Evolutionary conservation across 768 basidiomycete species (phyloP).

Genomic region (Suillus variegatus): DNA sequence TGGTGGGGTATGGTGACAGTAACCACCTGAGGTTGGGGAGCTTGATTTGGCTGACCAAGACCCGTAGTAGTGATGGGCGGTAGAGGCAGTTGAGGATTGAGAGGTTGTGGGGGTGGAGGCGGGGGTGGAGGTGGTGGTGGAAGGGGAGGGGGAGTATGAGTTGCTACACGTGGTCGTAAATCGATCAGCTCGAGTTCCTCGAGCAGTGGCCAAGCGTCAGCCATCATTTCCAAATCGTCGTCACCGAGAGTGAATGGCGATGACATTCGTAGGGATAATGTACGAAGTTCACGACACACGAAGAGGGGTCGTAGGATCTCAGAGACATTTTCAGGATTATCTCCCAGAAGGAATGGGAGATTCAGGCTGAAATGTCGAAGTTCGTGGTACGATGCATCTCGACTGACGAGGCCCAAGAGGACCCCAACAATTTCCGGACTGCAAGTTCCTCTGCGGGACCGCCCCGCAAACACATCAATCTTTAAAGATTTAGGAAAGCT

Average conservation of each 20-base stretch:
- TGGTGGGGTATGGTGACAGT: background rate
- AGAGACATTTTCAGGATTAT: background rate
- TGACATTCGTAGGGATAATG: constrained; percentile 3
- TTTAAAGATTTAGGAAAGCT: background rate
- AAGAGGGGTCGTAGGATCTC: background rate
- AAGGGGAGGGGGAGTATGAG: background rate
- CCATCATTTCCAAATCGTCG: background rate
- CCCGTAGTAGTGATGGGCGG: background rate
- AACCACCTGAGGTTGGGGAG: too few species aligned
- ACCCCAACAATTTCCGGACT: background rate
- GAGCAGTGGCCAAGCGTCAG: background rate
- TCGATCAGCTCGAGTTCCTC: constrained; percentile 4
- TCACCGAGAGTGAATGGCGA: constrained; percentile 3
- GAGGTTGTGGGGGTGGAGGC: background rate
- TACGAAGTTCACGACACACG: background rate
- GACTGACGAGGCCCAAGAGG: background rate
- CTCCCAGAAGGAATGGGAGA: constrained; percentile 1
- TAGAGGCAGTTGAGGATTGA: too few species aligned
- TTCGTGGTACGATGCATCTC: background rate
- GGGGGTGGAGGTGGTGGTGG: background rate
- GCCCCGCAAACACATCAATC: background rate
- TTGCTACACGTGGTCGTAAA: background rate
- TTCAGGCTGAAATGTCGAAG: constrained; percentile 2
- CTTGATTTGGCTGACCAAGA: background rate
- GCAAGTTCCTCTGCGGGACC: background rate